Conservation (phyloP, 129 eudicot genomes). For the Flaveria trinervia region DNA sequence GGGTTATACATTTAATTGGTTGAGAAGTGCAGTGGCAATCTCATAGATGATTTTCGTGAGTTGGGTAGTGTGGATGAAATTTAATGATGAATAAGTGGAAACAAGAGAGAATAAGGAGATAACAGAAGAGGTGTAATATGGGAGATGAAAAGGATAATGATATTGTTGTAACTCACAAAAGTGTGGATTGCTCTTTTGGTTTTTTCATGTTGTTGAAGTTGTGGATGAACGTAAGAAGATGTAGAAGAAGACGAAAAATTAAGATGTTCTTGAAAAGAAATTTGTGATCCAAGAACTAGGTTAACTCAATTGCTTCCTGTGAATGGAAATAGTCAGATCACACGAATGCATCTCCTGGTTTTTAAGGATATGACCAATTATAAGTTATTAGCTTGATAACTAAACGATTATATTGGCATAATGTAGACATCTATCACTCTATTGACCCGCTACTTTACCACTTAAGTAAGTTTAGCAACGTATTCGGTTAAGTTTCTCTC, state of each 20-base stretch:
- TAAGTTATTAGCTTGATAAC: not conserved
- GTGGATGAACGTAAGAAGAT: slow-evolving; percentile 7
- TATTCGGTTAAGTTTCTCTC: not conserved
- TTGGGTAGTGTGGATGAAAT: not conserved
- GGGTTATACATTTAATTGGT: not conserved
- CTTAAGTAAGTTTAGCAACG: not conserved
- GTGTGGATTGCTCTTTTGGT: not conserved
- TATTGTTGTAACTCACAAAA: not conserved
- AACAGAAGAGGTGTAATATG: not conserved
- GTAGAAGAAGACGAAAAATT: not conserved
- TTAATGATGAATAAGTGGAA: not conserved
- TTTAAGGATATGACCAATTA: not conserved
- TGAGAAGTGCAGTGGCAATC: not conserved
- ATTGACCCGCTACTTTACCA: not conserved
- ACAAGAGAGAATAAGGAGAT: slow-evolving; percentile 3
- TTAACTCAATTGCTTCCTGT: not conserved
- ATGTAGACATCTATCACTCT: not conserved
- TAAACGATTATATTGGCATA: not conserved
- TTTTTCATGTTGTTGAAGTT: not conserved
- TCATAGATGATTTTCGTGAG: not conserved
- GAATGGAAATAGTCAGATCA: not conserved
- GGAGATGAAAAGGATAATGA: slow-evolving; percentile 14
- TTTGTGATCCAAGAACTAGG: not conserved
- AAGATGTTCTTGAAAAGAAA: not conserved
- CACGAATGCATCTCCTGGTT: not conserved